Base-by-base conservation (phyloP, 2,329 filamentous ascomycete genomes). In the Apiospora malaysiana region DNA sequence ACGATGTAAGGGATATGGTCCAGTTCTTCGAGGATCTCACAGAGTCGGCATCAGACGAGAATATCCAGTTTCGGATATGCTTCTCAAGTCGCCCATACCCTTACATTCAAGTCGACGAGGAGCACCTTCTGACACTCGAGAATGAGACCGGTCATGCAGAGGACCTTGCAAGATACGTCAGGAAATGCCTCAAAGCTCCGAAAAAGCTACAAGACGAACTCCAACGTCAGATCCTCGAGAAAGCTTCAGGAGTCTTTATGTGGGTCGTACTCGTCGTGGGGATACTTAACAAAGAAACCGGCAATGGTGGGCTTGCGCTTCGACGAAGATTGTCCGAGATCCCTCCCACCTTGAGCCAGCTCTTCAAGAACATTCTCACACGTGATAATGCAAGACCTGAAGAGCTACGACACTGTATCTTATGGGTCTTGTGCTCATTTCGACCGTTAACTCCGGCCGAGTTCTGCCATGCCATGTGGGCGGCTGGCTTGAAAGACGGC, bases 311-410 rank as follows among this genome's bases (percentile, higher is more conserved):
- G 0, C 56, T 74, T 37, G 66, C 70, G 4, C n/a, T 84, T 0
- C 75, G 32, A 2, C 74, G 76, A 9, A 75, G 73, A 7, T 78
- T 87, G 0, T 37, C 68, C 0, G 75, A 81, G 1, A 77, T 86
- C 0, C 85, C 85, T 0, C 69, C 14, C 0, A 79, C 79, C 0
- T 77, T 91, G 0, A 75, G 81, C 46, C 79, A 85, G 0, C 74
- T 91, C 0, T 90, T 91, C 71, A 80, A 79, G 4, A 78, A 87
- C n/a, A 86, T 90, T 0, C 70, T 90, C 3, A 82, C 71, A 0
- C 81, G 86, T 14, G 87, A 91, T 68, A n/a, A 70, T 0, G 49
- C 80, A 0, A 81, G 87, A 5, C 77, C 78, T 65, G 78, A 84
- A 0, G 77, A 82, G 0, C 73, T 90, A 0, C 70, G 82, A 0